Conservation (phyloP, 1,284 basidiomycete genomes). For the Trichosporon inkin region DNA sequence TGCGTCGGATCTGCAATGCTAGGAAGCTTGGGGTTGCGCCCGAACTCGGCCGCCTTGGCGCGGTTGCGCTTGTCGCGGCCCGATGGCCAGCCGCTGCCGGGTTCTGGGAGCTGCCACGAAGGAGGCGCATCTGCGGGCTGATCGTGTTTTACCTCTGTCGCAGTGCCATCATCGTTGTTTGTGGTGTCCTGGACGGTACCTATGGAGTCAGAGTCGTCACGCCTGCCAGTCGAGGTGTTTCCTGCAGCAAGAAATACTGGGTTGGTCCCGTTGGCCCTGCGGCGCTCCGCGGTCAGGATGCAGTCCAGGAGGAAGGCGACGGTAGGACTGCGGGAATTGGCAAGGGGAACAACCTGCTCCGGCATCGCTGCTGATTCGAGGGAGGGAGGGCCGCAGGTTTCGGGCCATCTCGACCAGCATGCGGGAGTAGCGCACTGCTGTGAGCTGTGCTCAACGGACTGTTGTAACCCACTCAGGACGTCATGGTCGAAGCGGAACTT, state of each 20-base stretch:
- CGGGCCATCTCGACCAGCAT: neutral
- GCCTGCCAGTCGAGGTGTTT: too few species aligned
- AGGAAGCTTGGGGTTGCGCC: neutral
- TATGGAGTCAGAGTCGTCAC: too few species aligned
- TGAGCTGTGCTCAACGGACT: neutral
- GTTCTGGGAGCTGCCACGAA: too few species aligned
- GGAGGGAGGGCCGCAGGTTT: neutral
- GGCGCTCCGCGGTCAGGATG: neutral
- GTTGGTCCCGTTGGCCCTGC: neutral
- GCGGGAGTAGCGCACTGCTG: neutral
- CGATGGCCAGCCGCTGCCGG: neutral
- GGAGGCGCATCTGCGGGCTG: neutral
- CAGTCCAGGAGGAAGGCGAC: constrained; percentile 3
- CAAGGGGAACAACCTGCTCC: neutral
- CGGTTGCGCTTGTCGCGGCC: neutral
- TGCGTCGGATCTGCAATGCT: neutral
- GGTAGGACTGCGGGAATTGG: neutral
- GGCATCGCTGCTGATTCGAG: neutral
- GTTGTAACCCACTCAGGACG: neutral
- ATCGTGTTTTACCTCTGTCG: neutral
- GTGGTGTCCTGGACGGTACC: too few species aligned
- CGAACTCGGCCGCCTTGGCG: neutral
- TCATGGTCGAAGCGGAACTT: neutral
- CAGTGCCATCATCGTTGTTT: too few species aligned
- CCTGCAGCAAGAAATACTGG: neutral